phyloP scores from a whole-genome alignment of 345 rosid genomes.

The Erucastrum elatum region DNA sequence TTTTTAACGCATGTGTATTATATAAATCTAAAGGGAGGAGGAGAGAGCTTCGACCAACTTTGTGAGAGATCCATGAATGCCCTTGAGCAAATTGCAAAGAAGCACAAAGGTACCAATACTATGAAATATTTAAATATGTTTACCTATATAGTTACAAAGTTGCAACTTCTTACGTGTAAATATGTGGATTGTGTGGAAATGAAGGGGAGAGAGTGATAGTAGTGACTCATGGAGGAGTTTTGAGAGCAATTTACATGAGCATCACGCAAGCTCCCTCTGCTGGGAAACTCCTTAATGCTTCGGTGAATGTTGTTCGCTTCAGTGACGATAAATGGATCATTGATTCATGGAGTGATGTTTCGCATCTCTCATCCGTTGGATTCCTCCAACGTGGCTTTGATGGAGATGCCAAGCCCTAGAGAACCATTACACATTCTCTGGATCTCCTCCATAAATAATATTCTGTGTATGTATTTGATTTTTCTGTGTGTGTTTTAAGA shows the following conservation, averaged over 20 bases:
- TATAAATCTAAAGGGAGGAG: constrained; percentile 35
- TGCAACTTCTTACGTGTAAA: background rate
- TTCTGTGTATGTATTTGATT: background rate
- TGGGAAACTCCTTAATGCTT: constrained; percentile 39
- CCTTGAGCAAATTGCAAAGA: constrained; percentile 38
- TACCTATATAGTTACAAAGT: background rate
- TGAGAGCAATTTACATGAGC: constrained; percentile 38
- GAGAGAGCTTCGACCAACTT: constrained; percentile 45
- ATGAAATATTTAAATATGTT: background rate
- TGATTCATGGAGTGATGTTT: constrained; percentile 39
- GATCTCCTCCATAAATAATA: background rate
- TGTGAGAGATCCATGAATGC: constrained; percentile 40
- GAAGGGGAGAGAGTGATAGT: constrained; percentile 39
- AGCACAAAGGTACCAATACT: constrained; percentile 33
- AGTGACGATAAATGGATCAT: constrained; percentile 29
- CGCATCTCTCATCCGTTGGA: constrained; percentile 11
- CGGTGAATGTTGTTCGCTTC: constrained; percentile 38
- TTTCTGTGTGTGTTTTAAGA: background rate
- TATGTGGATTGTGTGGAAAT: background rate
- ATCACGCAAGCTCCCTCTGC: constrained; percentile 38
- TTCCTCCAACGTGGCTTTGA: background rate
- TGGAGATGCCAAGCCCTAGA: constrained; percentile 22
- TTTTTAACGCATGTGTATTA: background rate
- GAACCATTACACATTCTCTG: background rate
- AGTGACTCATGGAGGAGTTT: constrained; percentile 45